Evolutionary conservation across 495 filamentous ascomycete species (phyloP).

Genomic region (Lasiosphaeria hispida): DNA sequence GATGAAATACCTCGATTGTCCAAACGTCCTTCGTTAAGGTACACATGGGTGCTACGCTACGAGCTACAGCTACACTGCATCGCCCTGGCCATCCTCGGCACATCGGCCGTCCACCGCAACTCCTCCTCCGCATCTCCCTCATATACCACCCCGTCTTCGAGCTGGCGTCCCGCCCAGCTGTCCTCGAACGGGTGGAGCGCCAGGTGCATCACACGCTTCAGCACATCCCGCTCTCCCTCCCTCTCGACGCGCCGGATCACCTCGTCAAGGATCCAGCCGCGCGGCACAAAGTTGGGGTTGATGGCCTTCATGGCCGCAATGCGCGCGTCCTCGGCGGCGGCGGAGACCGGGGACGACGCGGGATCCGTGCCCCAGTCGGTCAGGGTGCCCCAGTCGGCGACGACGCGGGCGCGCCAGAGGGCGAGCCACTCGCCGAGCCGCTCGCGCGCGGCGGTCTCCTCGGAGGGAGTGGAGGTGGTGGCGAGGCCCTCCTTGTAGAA

Average conservation of each 20-base stretch:
- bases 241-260: slow-evolving; percentile 84
- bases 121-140: slow-evolving; percentile 68
- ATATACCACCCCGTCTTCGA: slow-evolving; percentile 34
- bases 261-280: slow-evolving; percentile 91
- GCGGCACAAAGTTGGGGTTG: slow-evolving; percentile 88
- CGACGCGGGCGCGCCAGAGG: slow-evolving; percentile 63
- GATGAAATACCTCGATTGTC: no score
- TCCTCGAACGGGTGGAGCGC: slow-evolving; percentile 80
- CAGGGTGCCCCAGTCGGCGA: slow-evolving; percentile 72
- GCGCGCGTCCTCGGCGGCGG: slow-evolving; percentile 57
- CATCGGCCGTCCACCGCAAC: slow-evolving; percentile 81
- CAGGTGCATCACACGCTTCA: slow-evolving; percentile 75
- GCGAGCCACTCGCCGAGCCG: slow-evolving; percentile 73
- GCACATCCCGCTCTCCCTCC: slow-evolving; percentile 73
- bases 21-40: no score
- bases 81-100: slow-evolving; percentile 69
- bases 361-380: slow-evolving; percentile 59
- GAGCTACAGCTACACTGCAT: slow-evolving; percentile 89
- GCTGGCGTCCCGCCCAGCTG: slow-evolving; percentile 55
- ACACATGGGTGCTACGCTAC: slow-evolving; percentile 21
- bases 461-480: slow-evolving; percentile 46
- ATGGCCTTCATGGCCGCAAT: slow-evolving; percentile 71
- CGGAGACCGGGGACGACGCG: slow-evolving; percentile 28
- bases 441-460: slow-evolving; percentile 60
- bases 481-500: slow-evolving; percentile 66